Evolutionary conservation across 2,329 filamentous ascomycete species (phyloP).

Genomic region (Lachnellula suecica): DNA sequence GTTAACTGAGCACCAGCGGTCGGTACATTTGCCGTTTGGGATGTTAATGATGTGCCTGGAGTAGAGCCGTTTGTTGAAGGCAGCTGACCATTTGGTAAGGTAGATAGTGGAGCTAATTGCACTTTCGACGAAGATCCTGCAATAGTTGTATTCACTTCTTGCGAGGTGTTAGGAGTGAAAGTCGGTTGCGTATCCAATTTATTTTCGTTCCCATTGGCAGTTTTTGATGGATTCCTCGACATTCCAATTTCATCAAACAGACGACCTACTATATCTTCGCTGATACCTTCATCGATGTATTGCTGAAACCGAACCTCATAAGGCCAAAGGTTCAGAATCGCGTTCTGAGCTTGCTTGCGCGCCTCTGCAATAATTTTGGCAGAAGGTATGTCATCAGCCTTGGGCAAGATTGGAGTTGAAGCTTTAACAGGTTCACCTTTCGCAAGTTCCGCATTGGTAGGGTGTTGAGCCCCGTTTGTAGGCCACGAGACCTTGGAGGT

Average conservation of each 20-base stretch:
- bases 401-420: background rate
- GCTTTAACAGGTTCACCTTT: background rate
- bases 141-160: background rate
- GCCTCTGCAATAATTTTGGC: conserved; percentile 24
- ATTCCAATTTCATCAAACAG: conserved; percentile 71
- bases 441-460: conserved; percentile 2
- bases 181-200: background rate
- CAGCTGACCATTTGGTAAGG: conserved; percentile 56
- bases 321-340: conserved; percentile 63
- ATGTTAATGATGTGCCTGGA: conserved; percentile 1
- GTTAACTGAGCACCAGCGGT: conserved; percentile 18
- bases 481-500: conserved; percentile 1
- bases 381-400: background rate
- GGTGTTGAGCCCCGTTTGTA: conserved; percentile 7
- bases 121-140: background rate
- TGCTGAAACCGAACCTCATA: conserved; percentile 72
- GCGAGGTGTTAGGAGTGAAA: background rate
- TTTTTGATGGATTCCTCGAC: conserved; percentile 26
- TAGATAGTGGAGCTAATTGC: conserved; percentile 23
- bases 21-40: conserved; percentile 3
- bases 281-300: conserved; percentile 71
- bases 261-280: conserved; percentile 57
- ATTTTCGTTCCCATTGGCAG: background rate
- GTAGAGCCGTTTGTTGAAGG: background rate
- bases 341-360: conserved; percentile 59